Evolutionary conservation across 352 stramenopile species (phyloP).

Genomic region (Albugo candida): DNA sequence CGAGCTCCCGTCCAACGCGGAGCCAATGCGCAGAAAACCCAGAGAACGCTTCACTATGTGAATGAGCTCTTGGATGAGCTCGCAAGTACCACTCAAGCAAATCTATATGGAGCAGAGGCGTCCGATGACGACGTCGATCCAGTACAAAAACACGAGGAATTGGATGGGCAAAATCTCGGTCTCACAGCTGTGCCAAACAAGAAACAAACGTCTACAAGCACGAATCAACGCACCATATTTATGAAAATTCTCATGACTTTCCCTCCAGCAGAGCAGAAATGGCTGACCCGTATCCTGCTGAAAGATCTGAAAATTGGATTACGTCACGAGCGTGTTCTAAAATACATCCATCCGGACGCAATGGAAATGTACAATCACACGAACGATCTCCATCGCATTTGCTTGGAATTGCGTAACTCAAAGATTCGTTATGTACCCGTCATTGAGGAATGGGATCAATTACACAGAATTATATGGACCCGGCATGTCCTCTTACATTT

Average conservation of each 20-base stretch:
- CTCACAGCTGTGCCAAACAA: background rate
- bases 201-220: slow-evolving; percentile 1
- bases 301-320: slow-evolving; percentile 77
- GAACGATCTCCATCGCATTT: slow-evolving; percentile 65
- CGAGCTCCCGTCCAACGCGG: slow-evolving; percentile 11
- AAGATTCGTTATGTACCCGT: slow-evolving; percentile 58
- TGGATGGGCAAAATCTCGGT: no score
- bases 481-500: slow-evolving; percentile 32
- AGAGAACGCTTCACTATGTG: slow-evolving; percentile 27
- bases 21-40: slow-evolving; percentile 8
- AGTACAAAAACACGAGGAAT: no score
- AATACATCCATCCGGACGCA: slow-evolving; percentile 62
- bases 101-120: background rate
- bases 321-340: slow-evolving; percentile 57
- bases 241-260: slow-evolving; percentile 64
- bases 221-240: slow-evolving; percentile 28
- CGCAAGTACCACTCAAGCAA: slow-evolving; percentile 8
- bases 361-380: slow-evolving; percentile 79
- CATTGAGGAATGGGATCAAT: slow-evolving; percentile 65
- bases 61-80: slow-evolving; percentile 42
- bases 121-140: slow-evolving; percentile 10
- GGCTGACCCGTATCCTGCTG: slow-evolving; percentile 62
- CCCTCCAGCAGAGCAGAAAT: slow-evolving; percentile 58
- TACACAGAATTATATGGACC: slow-evolving; percentile 57
- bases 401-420: slow-evolving; percentile 51